A percentile compares a stretch with the other conserved stretches of the same genome.
These are phyloP conservation scores for Carex scoparia DNA, from an alignment of 176 grass and related monocot genomes.

Conservation along the genomic window DNA sequence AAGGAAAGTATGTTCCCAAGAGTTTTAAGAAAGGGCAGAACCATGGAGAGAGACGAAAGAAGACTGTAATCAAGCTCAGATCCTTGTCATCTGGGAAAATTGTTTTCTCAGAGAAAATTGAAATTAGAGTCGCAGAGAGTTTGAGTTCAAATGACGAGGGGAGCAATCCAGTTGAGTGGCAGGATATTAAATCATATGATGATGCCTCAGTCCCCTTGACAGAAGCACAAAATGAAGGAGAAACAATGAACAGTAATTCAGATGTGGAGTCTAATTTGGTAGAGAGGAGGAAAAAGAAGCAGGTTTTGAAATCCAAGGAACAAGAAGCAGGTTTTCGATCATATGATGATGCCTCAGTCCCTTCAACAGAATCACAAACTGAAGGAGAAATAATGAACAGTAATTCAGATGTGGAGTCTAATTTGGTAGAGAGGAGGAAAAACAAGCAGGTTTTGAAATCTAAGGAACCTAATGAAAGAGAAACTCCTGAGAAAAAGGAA, in stretches of 20 bases:
- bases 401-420: not conserved
- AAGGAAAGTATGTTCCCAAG: not conserved
- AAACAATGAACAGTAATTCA: slow-evolving; percentile 3
- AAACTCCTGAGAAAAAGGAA: slow-evolving; percentile 5
- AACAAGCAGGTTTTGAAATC: slow-evolving; percentile 11
- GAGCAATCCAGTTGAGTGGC: slow-evolving; percentile 39
- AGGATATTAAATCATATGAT: slow-evolving; percentile 48
- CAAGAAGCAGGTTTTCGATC: slow-evolving; percentile 37
- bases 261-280: not conserved
- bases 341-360: slow-evolving; percentile 18
- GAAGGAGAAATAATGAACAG: slow-evolving; percentile 8
- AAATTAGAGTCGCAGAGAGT: not conserved
- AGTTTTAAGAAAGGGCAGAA: slow-evolving; percentile 21
- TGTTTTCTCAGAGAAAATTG: slow-evolving; percentile 22
- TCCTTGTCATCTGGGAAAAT: slow-evolving; percentile 36
- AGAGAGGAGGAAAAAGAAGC: slow-evolving; percentile 5
- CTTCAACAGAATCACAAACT: slow-evolving; percentile 1
- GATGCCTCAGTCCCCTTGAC: not conserved
- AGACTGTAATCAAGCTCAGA: slow-evolving; percentile 28
- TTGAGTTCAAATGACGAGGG: not conserved
- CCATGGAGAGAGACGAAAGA: not conserved
- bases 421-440: not conserved
- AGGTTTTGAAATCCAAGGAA: not conserved
- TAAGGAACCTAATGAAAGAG: slow-evolving; percentile 4
- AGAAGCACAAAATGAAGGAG: slow-evolving; percentile 20